Base-by-base conservation (phyloP, 2,329 filamentous ascomycete species). In the Rhynchosporium graminicola region DNA sequence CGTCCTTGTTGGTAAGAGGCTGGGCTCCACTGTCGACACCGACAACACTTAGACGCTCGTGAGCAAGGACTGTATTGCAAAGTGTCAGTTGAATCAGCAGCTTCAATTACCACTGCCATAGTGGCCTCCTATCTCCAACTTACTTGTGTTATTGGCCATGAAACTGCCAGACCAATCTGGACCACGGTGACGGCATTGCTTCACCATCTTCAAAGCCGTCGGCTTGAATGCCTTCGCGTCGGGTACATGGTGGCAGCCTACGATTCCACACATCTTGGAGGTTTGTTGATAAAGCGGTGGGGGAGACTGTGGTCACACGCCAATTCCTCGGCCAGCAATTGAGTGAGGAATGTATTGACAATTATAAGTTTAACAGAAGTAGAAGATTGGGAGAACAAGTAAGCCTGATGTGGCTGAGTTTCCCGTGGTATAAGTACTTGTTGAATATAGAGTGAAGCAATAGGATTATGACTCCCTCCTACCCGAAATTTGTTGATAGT, bases 111-210 rank as follows among this genome's bases (percentile, higher is more conserved):
- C 33, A 38, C 28, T 29, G n/a, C 20, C 55, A 29, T 36, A 50
- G n/a, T n/a, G 28, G 46, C 9, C 15, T 36, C 33, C 59, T 38
- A 29, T 13, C 31, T 10, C 46, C 26, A 20, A 42, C 87, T 75
- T 82, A 96, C 92, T 97, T 71, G 95, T 99, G 79, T 92, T 88
- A 81, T 97, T 94, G 74, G 85, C 88, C 73, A 90, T 89, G 75
- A 93, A 85, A 81, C 89, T 98, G 77, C 95, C 95, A 76, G 92
- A 97, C 95, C 95, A 99, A 82, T 99, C 95, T 74, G 95, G 95
- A 72, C 95, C 95, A 78, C 95, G 89, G 80, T 99, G 95, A 73
- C 96, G 92, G 75, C 97, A 96, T 92, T 91, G 89, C 84, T 97
- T 97, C 70, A 92, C 88, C 81, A 98, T 90, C 80, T 89, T 89